Percentiles rank a stretch among this genome's conserved stretches.
Conservation (phyloP, 345 rosid species). For the Hevea brasiliensis region DNA sequence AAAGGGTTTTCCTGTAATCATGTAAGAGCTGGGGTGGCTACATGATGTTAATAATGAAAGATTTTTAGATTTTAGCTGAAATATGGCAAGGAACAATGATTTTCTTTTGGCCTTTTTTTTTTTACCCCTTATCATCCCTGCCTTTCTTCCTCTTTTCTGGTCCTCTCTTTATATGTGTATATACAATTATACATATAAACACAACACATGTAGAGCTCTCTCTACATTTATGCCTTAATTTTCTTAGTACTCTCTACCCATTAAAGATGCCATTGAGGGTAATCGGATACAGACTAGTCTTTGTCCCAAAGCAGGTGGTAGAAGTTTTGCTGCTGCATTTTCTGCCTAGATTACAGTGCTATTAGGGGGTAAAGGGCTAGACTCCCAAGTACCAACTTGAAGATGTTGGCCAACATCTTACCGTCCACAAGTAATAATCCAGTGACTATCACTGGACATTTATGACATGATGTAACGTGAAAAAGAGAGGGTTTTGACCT, state of each 20-base stretch:
- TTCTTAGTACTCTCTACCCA: not conserved
- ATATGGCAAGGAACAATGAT: conserved; percentile 9
- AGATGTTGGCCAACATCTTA: not conserved
- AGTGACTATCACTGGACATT: not conserved
- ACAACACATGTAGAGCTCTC: not conserved
- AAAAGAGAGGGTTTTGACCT: not conserved
- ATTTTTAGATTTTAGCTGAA: conserved; percentile 2
- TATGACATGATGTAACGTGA: not conserved
- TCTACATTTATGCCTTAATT: not conserved
- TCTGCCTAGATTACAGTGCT: not conserved
- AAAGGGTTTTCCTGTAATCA: not conserved
- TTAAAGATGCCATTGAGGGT: too few relatives aligned
- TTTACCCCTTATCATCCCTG: not conserved
- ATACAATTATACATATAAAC: too few relatives aligned
- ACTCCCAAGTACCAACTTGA: too few relatives aligned
- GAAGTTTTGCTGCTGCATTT: not conserved
- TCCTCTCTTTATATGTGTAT: too few relatives aligned
- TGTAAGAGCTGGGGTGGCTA: not conserved
- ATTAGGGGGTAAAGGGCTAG: not conserved
- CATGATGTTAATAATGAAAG: not conserved
- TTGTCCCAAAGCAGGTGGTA: not conserved
- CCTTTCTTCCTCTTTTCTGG: not conserved
- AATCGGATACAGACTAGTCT: not conserved
- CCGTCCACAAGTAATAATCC: not conserved
- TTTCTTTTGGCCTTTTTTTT: not conserved